Base-by-base conservation (phyloP, 352 stramenopile species). In the Globisporangium mamillatum region DNA sequence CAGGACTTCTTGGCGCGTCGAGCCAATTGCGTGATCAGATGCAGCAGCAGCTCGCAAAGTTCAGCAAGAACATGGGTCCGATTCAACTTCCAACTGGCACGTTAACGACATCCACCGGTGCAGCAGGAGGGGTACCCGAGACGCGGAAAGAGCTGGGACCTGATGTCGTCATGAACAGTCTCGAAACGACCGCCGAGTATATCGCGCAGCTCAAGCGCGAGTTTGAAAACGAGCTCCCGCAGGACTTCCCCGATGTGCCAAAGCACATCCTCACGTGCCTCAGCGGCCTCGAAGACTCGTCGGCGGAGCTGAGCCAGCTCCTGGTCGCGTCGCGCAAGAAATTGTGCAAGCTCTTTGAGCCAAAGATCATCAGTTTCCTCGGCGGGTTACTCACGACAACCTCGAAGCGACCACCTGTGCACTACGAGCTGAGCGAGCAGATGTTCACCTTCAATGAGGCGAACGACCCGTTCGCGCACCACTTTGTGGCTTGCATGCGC, bases 391-490 rank as follows among this genome's bases (percentile, higher is more conserved):
- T 96, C 18, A 73, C 78, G 22, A 66, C 74, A 0, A 74, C 69
- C 1, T 77, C 84, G 12, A 88, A 86, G 34, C 71, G 70, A 4
- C 58, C 60, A 4, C 64, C 66, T 4, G 84, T 93, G n/a, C 78
- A 79, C 22, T 96, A 92, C 69, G 87, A 95, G 67, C 81, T 96
- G 20, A 93, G 77, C 4, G 89, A 96, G 62, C 75, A 86, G n/a
- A 84, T 89, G 81, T 96, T 91, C 72, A 94, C 87, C 46, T 81
- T 89, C 44, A 95, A 96, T 67, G 89, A 96, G 66, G 89, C 86
- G 41, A 96, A 96, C 70, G 89, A 96, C 46, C 89, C 89, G 57
- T 96, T 94, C 63, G 89, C 86, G 16, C 78, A 90, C 66, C 74
- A 80, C 38, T 92, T 95, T 70, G 84, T 94, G 14, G 75, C 75